Percentiles rank a stretch among this genome's conserved stretches.
Evolutionary conservation across 2,329 filamentous ascomycete species (phyloP).

Genomic region (Fusarium pseudocircinatum): DNA sequence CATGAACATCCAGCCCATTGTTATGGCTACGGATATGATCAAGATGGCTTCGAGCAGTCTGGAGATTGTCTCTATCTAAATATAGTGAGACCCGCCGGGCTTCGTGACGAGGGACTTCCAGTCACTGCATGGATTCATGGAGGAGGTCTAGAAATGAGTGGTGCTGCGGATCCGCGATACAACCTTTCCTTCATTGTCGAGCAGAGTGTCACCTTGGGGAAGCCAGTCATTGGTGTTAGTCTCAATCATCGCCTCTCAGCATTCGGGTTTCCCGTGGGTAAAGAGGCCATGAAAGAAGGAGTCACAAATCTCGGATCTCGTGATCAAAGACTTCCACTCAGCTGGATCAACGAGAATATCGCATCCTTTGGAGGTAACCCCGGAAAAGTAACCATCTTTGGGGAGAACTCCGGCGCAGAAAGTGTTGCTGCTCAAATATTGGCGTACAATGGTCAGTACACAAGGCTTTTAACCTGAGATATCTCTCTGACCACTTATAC

Average conservation of each 20-base stretch:
- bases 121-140: constrained; percentile 69
- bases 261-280: constrained; percentile 58
- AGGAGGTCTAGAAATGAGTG: constrained; percentile 46
- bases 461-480: fast-evolving
- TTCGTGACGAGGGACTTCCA: constrained; percentile 56
- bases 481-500: neutral
- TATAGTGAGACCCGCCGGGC: constrained; percentile 64
- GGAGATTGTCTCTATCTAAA: constrained; percentile 73
- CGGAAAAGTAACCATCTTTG: constrained; percentile 59
- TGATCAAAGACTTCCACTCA: constrained; percentile 58
- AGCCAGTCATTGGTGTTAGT: constrained; percentile 59
- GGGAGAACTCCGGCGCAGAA: constrained; percentile 58
- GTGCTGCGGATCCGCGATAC: constrained; percentile 60
- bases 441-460: constrained; percentile 46
- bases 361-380: constrained; percentile 56
- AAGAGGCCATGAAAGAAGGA: constrained; percentile 52
- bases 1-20: constrained; percentile 58
- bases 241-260: constrained; percentile 60
- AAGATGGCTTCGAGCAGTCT: constrained; percentile 38
- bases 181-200: constrained; percentile 69
- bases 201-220: constrained; percentile 55
- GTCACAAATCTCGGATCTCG: constrained; percentile 60
- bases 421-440: constrained; percentile 24
- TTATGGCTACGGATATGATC: constrained; percentile 57
- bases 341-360: constrained; percentile 60